Conservation (phyloP, 208 protist genomes). For the Acanthamoeba culbertsoni region DNA sequence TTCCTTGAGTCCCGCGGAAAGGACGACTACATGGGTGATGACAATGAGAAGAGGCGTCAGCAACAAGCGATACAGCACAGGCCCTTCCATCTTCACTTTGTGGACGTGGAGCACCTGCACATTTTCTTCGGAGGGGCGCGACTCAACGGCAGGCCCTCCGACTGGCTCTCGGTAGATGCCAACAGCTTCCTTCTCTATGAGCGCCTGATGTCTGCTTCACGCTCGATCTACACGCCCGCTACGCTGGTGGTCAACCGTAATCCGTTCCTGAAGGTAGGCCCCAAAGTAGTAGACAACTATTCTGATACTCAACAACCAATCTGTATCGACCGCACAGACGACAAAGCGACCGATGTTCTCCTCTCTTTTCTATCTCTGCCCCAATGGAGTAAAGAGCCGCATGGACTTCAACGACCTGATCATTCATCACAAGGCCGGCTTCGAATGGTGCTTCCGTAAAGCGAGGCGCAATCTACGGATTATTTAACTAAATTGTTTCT, state of each 20-base stretch:
- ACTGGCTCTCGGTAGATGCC: not conserved
- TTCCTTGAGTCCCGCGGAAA: not conserved
- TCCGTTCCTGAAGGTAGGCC: not conserved
- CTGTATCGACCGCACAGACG: not conserved
- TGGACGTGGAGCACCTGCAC: not conserved
- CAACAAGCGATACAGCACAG: not conserved
- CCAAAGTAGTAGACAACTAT: no score
- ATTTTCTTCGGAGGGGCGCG: not conserved
- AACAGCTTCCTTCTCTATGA: not conserved
- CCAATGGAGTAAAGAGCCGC: not conserved
- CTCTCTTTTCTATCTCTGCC: not conserved
- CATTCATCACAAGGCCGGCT: not conserved
- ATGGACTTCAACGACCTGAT: not conserved
- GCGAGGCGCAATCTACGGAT: not conserved
- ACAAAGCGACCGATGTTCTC: not conserved
- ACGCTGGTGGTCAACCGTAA: not conserved
- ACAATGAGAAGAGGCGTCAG: no score
- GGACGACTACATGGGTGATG: not conserved
- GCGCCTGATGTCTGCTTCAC: not conserved
- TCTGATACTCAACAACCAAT: not conserved
- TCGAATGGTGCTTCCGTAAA: not conserved
- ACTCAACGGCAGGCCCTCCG: not conserved
- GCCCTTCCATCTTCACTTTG: not conserved
- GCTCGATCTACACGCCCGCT: not conserved
- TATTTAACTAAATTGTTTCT: not conserved